Percentiles rank a stretch among this genome's conserved stretches.
These are phyloP conservation scores for Geotrichum klebahnii DNA, from an alignment of 1,139 yeast species.

Conservation along the genomic window DNA sequence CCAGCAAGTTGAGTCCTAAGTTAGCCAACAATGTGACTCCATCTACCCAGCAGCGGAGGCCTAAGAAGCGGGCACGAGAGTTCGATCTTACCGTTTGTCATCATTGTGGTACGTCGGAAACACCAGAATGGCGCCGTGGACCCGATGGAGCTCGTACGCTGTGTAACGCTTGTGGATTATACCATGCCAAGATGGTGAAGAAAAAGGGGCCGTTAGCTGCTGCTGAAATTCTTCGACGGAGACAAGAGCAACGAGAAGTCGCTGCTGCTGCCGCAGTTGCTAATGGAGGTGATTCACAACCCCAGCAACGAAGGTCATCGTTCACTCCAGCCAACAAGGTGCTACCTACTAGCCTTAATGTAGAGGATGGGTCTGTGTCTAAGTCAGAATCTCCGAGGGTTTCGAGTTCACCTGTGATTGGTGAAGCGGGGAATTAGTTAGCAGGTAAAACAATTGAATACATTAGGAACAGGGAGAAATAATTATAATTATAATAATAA, in stretches of 20 bases:
- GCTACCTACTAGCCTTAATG: background rate
- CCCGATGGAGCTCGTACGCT: slow-evolving; percentile 83
- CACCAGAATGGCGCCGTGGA: slow-evolving; percentile 92
- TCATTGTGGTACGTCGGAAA: slow-evolving; percentile 74
- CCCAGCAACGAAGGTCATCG: background rate
- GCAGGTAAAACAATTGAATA: too few relatives aligned
- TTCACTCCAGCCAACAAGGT: background rate
- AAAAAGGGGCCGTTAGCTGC: slow-evolving; percentile 17
- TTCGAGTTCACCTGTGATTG: too few relatives aligned
- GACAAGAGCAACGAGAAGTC: slow-evolving; percentile 11
- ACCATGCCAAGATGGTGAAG: slow-evolving; percentile 58
- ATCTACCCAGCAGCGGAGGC: slow-evolving; percentile 9
- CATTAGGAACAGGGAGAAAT: too few relatives aligned
- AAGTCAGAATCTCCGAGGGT: too few relatives aligned
- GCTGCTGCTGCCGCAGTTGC: background rate
- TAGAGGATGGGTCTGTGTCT: too few relatives aligned
- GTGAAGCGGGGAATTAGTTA: too few relatives aligned
- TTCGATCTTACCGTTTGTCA: slow-evolving; percentile 43
- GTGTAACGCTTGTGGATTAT: slow-evolving; percentile 87
- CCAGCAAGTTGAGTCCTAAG: background rate
- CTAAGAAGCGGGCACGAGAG: slow-evolving; percentile 15
- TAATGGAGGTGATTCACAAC: background rate
- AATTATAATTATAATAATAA: too few relatives aligned
- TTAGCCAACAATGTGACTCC: too few relatives aligned
- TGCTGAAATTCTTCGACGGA: slow-evolving; percentile 13